Base-by-base conservation (phyloP, 2,329 filamentous ascomycete species). In the Ophioceras dolichostomum region DNA sequence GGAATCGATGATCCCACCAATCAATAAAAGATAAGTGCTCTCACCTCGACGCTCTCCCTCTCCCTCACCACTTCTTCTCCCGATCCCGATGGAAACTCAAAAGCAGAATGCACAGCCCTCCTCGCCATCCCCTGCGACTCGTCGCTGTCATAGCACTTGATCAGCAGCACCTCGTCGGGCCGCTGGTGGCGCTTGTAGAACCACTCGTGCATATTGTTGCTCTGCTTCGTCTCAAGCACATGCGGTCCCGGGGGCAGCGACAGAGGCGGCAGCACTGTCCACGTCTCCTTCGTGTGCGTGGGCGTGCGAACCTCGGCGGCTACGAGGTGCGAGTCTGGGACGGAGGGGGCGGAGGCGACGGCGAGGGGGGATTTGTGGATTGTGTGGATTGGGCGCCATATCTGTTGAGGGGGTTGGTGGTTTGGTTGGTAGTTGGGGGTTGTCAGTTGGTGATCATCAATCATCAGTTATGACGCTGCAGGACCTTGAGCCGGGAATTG, bases 41-140 rank as follows among this genome's bases (percentile, higher is more conserved):
- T 50, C 6, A 74, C 58, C 53, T 76, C 72, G 44, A 76, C 71
- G 51, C 70, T 76, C 58, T 73, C 62, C 43, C 70, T 55, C 24
- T 55, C n/a, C n/a, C n/a, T n/a, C n/a, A n/a, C n/a, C n/a, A n/a
- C n/a, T n/a, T n/a, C n/a, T n/a, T n/a, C n/a, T n/a, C 48, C 37
- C 53, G 47, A 39, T 55, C 55, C 14, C 28, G 27, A 6, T 57
- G 49, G 32, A 56, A 58, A 35, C 44, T 40, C 58, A 57, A 77
- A 75, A 0, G 70, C 67, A 26, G 61, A 63, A 47, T 76, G 71
- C 32, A 69, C 67, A 21, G 67, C 62, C 20, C 70, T 54, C 4
- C 68, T 60, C n/a, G 68, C 65, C n/a, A 64, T 65, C 45, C 62
- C 59, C 9, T 39, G 34, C 17, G 39, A 36, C 29, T 51, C 48